phyloP scores from a whole-genome alignment of 1,139 yeast genomes.

The Barnettozyma hawaiiensis region DNA sequence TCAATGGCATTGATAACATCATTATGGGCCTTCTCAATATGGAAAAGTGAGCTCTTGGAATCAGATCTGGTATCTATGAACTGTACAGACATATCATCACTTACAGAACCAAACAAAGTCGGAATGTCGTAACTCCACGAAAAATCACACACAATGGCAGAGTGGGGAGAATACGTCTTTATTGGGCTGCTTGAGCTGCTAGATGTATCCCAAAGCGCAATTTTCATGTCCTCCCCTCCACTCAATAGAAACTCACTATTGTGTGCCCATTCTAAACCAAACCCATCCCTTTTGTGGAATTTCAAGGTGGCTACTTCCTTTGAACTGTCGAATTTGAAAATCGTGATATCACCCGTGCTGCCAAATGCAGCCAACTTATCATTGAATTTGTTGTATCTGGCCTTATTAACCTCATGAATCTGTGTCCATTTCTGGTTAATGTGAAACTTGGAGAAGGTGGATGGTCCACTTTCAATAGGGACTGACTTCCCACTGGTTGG shows the following conservation, averaged over 20 bases:
- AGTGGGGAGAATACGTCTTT: slow-evolving; percentile 41
- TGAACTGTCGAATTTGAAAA: slow-evolving; percentile 26
- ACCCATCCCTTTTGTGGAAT: slow-evolving; percentile 64
- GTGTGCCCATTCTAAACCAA: slow-evolving; percentile 63
- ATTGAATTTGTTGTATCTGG: slow-evolving; percentile 34
- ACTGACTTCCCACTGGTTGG: slow-evolving; percentile 32
- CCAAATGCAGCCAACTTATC: slow-evolving; percentile 46
- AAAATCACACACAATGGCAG: slow-evolving; percentile 50
- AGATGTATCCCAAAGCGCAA: slow-evolving; percentile 63
- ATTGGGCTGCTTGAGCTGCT: slow-evolving; percentile 36
- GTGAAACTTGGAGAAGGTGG: slow-evolving; percentile 32
- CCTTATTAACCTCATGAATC: slow-evolving; percentile 45
- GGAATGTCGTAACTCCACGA: slow-evolving; percentile 45
- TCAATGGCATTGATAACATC: slow-evolving; percentile 54
- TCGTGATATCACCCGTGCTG: slow-evolving; percentile 39
- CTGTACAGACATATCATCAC: slow-evolving; percentile 62
- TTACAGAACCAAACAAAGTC: slow-evolving; percentile 59
- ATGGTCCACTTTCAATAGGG: slow-evolving; percentile 25
- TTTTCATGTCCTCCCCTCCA: slow-evolving; percentile 60
- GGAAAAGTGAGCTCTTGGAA: slow-evolving; percentile 20
- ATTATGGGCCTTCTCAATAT: slow-evolving; percentile 33
- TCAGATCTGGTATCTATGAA: slow-evolving; percentile 50
- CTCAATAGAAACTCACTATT: slow-evolving; percentile 44
- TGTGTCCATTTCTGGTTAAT: slow-evolving; percentile 40
- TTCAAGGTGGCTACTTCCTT: slow-evolving; percentile 33